These are phyloP conservation scores for Hortiboletus rubellus DNA, from an alignment of 1,284 basidiomycete genomes.

Conservation along the genomic window DNA sequence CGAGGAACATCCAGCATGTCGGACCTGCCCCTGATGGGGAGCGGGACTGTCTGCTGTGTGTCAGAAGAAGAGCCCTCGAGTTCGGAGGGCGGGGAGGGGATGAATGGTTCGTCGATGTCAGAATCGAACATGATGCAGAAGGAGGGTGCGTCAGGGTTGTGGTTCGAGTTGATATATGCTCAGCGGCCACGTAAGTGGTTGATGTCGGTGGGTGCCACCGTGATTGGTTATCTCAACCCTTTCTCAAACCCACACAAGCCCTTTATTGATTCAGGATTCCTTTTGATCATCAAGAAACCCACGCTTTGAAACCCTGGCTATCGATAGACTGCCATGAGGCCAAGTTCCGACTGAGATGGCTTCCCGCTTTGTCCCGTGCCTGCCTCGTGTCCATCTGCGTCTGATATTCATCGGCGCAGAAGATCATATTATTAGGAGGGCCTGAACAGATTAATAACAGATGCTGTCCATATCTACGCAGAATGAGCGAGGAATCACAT, in stretches of 20 bases:
- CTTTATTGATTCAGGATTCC: slow-evolving; percentile 18
- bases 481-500: slow-evolving; percentile 9
- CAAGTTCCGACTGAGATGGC: slow-evolving; percentile 24
- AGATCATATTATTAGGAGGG: slow-evolving; percentile 19
- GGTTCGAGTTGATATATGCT: slow-evolving; percentile 9
- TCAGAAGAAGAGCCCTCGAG: slow-evolving; percentile 32
- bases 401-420: slow-evolving; percentile 2
- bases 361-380: slow-evolving; percentile 18
- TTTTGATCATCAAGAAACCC: slow-evolving; percentile 8
- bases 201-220: background rate
- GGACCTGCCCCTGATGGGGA: slow-evolving; percentile 19
- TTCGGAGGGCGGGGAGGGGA: slow-evolving; percentile 33
- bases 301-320: slow-evolving; percentile 10
- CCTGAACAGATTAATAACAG: slow-evolving; percentile 20
- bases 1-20: slow-evolving; percentile 31
- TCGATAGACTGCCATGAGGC: slow-evolving; percentile 29
- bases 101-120: slow-evolving; percentile 33
- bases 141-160: slow-evolving; percentile 7
- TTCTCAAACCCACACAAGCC: background rate
- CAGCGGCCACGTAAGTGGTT: slow-evolving; percentile 16
- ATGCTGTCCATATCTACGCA: slow-evolving; percentile 17
- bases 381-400: slow-evolving; percentile 27
- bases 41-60: slow-evolving; percentile 30
- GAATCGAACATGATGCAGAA: slow-evolving; percentile 27
- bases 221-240: slow-evolving; percentile 1